Base-by-base conservation (phyloP, 352 stramenopile genomes). In the Salisapilia sapeloensis region DNA sequence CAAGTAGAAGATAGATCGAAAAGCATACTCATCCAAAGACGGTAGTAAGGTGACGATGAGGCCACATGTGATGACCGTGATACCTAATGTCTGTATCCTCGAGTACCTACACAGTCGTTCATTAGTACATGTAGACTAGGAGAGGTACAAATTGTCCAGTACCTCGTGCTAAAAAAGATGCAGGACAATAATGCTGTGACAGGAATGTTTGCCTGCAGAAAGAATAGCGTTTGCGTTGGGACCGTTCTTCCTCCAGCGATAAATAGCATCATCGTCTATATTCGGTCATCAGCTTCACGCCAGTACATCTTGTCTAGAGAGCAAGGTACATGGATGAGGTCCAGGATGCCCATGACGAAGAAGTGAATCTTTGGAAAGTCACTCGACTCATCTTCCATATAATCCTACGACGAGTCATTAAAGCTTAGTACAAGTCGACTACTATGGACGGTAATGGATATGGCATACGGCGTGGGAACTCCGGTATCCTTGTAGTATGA, bases 331-430 rank as follows among this genome's bases (percentile, higher is more conserved):
- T 92, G 72, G 32, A 75, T 30, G 11, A 89, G 48, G 18, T 92
- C 76, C 26, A 92, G 55, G 32, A 89, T 53, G 2, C 65, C 72
- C 76, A 92, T 92, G 38, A 78, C 42, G 13, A 87, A 79, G 42
- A 92, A 92, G 42, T 86, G 67, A 22, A 81, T 56, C 44, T 92
- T 92, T 0, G 76, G 67, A 45, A 89, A 89, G 23, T 89, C 71
- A 40, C 59, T 79, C 12, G 77, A 55, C 27, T 92, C 72, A 27
- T 92, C 71, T 47, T 89, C 72, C 25, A 78, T 63, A 23, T 82
- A 71, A 54, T 86, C 67, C 72, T 92, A 42, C 16, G 42, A 20
- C 13, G 23, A 15, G 32, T 25, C 6, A 40, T 11, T 25, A 37
- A 16, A 11, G n/a, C 11, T 29, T 27, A 17, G 11, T 30, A 28